A percentile compares a stretch with the other conserved stretches of the same genome.
Evolutionary conservation across 2,329 filamentous ascomycete species (phyloP).

Genomic region (Lecanoromycetidae sp.): DNA sequence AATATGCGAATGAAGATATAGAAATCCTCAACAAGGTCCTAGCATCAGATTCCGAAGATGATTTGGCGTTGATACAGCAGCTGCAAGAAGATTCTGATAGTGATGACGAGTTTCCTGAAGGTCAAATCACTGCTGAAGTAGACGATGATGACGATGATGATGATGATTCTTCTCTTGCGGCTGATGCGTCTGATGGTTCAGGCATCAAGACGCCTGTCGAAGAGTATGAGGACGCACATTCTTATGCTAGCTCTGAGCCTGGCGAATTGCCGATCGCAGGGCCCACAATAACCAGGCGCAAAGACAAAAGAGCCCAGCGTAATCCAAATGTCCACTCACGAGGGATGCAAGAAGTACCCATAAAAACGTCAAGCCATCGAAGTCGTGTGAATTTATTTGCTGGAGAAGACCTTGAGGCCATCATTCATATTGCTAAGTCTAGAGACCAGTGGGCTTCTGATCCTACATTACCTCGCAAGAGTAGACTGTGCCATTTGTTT

Average conservation of each 20-base stretch:
- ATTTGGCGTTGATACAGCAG: conserved; percentile 14
- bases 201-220: conserved; percentile 16
- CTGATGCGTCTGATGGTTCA: conserved; percentile 20
- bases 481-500: conserved; percentile 31
- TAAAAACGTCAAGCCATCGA: conserved; percentile 25
- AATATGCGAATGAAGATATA: conserved; percentile 22
- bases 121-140: conserved; percentile 18
- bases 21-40: conserved; percentile 20
- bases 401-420: conserved; percentile 39
- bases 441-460: conserved; percentile 42
- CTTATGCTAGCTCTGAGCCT: conserved; percentile 11
- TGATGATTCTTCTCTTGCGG: conserved; percentile 10
- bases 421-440: conserved; percentile 36
- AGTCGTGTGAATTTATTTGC: conserved; percentile 39
- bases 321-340: conserved; percentile 7
- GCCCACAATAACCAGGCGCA: not conserved
- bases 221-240: conserved; percentile 15
- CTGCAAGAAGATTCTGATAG: conserved; percentile 21
- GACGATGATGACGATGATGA: conserved; percentile 15
- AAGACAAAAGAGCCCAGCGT: not conserved
- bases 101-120: conserved; percentile 28
- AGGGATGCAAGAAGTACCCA: conserved; percentile 9
- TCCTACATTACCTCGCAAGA: conserved; percentile 37
- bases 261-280: not conserved
- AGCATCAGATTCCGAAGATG: conserved; percentile 21